Evolutionary conservation across 225 moss, liverwort and hornwort species (phyloP), one percentile per base, ranked within the genome.

Genomic region (Antitrichia curtipendula): DNA sequence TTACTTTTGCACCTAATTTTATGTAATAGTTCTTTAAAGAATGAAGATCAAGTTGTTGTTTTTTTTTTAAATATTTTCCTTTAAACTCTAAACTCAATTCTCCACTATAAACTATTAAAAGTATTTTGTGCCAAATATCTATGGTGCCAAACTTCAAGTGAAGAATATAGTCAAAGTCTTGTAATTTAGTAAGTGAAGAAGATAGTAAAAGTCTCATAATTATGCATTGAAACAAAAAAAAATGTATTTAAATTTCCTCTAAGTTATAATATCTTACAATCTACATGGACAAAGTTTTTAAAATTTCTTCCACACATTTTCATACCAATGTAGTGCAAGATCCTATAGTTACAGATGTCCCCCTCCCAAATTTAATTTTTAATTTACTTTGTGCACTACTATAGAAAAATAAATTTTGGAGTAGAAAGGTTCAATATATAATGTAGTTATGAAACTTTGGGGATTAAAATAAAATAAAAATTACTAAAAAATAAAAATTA

Each of bases 341-440:
- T 69, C 3, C 4, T 4, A 13, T 0, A 24, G 0, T 13, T 40
- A 40, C 7, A 16, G 40, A 23, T 13, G 23, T 45, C 6, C 4
- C 23, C n/a, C 5, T 5, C 8, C 2, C 6, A 12, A n/a, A 64
- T 8, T 65, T 7, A 6, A 38, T 38, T 68, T 68, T 21, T 1
- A 13, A 23, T 38, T 69, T 38, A 0, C 1, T 23, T 8, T 69
- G 23, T 13, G 13, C 12, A 66, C 8, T 14, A 40, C 1, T 1
- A 0, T 23, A 4, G 4, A 69, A 40, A 69, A 69, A 0, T 4
- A 69, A 23, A 13, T 38, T 68, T 7, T 23, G 4, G 8, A 23
- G 8, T 38, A 8, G 13, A 1, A 18, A n/a, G n/a, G 5, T 40
- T 68, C 24, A 13, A 1, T 0, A 0, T 40, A 40, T 7, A 40